Evolutionary conservation across 768 basidiomycete species (phyloP).

Genomic region (Tylopilus rubrobrunneus): DNA sequence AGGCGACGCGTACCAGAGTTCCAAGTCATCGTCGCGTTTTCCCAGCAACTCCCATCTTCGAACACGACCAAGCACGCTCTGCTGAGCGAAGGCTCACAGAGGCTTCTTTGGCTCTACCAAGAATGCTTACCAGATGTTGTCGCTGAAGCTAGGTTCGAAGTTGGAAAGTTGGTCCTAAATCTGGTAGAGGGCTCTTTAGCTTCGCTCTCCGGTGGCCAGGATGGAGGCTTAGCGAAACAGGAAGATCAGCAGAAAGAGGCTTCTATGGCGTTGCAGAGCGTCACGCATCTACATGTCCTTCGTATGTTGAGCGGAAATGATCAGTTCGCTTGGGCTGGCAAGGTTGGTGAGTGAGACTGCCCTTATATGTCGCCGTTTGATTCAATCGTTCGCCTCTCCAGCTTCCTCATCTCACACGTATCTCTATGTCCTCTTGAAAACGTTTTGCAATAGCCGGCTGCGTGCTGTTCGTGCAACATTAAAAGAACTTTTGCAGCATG

Average conservation of each 20-base stretch:
- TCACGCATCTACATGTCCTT: slow-evolving; percentile 75
- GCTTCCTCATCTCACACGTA: slow-evolving; percentile 56
- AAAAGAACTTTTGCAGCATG: slow-evolving; percentile 49
- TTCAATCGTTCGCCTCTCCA: slow-evolving; percentile 11
- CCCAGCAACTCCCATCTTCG: slow-evolving; percentile 45
- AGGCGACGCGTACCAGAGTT: slow-evolving; percentile 81
- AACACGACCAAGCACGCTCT: slow-evolving; percentile 50
- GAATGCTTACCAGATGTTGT: slow-evolving; percentile 67
- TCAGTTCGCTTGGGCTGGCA: slow-evolving; percentile 75
- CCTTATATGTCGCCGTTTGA: neutral
- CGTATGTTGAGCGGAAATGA: slow-evolving; percentile 71
- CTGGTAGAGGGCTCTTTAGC: slow-evolving; percentile 34
- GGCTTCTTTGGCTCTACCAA: slow-evolving; percentile 85
- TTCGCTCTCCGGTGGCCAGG: slow-evolving; percentile 13
- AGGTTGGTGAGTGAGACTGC: slow-evolving; percentile 49
- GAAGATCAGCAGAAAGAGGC: slow-evolving; percentile 15
- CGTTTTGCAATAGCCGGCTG: slow-evolving; percentile 49
- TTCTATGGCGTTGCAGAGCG: slow-evolving; percentile 39
- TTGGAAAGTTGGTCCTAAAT: slow-evolving; percentile 67
- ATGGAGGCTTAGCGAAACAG: slow-evolving; percentile 4
- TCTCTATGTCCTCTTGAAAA: slow-evolving; percentile 67
- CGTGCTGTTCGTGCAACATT: slow-evolving; percentile 52
- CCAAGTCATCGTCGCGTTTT: slow-evolving; percentile 79
- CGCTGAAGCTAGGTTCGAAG: slow-evolving; percentile 80
- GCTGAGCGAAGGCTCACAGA: slow-evolving; percentile 74